Base-by-base conservation (phyloP, 495 filamentous ascomycete genomes). In the Sabuloglossum arenarium region DNA sequence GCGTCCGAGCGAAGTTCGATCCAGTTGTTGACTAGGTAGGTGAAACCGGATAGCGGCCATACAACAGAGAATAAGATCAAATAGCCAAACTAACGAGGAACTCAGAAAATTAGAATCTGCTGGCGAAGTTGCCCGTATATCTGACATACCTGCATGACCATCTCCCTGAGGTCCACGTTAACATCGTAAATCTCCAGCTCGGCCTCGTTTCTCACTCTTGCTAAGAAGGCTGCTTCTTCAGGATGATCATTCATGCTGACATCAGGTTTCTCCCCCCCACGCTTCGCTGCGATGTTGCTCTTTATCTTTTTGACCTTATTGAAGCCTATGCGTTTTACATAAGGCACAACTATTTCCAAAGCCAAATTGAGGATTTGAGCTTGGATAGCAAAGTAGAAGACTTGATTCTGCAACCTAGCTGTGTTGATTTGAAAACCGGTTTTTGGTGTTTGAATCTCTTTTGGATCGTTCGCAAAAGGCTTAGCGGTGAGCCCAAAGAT, bases 21-120 rank as follows among this genome's bases (percentile, higher is more conserved):
- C 91, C 91, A 98, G 71, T 98, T 91, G 67, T 96, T 96, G 67
- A 93, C 71, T 10, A 96, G 69, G 75, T 97, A 98, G 0, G 86
- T 91, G 32, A 88, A 74, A 0, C 83, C 80, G 0, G 89, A 86
- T 5, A 97, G 71, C 0, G 91, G 91, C 91, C 91, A 98, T 45
- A 89, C 75, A 1, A 91, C 84, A 1, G 85, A 88, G 71, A 98
- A 98, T 1, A 98, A 77, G 0, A 86, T 82, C n/a, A 98, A 70
- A 64, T 95, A 98, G 19, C 91, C 88, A 66, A 70, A 73, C 65
- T 67, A 54, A 34, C 58, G 56, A 55, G 32, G 11, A 59, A 27
- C 24, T 39, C 58, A 45, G 31, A 25, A 37, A 9, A 37, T 54
- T 28, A 14, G 14, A 1, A 9, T 52, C 21, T 43, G 6, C 12